Conservation (phyloP, 139 green algal species). For the Micractinium sp. region DNA sequence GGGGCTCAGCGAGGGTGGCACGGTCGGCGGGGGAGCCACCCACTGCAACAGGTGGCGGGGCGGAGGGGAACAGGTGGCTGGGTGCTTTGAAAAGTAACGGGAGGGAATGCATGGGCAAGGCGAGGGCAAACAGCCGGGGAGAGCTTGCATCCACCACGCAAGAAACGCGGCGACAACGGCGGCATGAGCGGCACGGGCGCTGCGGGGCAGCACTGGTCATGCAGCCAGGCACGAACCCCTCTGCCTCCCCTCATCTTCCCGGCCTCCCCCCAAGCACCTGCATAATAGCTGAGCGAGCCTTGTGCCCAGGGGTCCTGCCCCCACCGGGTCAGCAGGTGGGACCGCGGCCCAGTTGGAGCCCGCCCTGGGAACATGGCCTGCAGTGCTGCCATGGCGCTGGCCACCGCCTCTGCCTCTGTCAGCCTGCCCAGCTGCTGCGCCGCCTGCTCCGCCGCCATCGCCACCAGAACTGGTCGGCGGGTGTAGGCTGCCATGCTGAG, state of each 20-base stretch:
- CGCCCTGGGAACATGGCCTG: neutral
- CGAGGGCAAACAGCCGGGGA: neutral
- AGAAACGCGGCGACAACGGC: no score
- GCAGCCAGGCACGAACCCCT: neutral
- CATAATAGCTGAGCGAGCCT: slow-evolving; percentile 28
- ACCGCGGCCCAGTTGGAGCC: neutral
- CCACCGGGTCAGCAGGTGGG: slow-evolving; percentile 31
- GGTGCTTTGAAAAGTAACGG: neutral
- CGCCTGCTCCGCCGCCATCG: neutral
- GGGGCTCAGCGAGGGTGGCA: slow-evolving; percentile 41
- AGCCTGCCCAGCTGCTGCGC: neutral
- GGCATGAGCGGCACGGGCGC: no score
- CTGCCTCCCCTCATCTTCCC: neutral
- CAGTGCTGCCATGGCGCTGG: slow-evolving; percentile 16
- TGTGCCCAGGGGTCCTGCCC: slow-evolving; percentile 15
- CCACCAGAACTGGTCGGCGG: slow-evolving; percentile 21
- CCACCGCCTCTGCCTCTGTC: slow-evolving; percentile 17
- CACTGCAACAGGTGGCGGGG: neutral
- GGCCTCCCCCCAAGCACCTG: neutral
- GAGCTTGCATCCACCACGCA: no score
- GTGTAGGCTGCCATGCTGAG: slow-evolving; percentile 40
- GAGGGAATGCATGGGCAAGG: neutral
- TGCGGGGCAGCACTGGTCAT: no score
- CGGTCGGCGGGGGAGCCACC: slow-evolving; percentile 25
- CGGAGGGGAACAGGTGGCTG: neutral